phyloP scores from a whole-genome alignment of 768 basidiomycete genomes.

The Russula compacta region DNA sequence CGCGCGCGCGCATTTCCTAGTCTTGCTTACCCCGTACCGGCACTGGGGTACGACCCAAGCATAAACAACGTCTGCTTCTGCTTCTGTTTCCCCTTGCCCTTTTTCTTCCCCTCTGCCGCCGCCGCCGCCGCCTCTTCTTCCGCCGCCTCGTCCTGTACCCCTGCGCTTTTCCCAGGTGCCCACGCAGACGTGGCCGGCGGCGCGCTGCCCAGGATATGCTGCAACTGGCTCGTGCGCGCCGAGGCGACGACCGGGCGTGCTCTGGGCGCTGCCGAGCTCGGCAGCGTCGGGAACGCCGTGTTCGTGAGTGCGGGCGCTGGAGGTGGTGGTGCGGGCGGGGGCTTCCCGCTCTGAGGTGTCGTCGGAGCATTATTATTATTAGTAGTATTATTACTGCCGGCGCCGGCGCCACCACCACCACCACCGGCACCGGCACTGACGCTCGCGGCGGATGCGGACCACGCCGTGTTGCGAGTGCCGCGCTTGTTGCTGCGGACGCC shows the following conservation, averaged over 20 bases:
- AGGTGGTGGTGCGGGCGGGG: conserved; percentile 22
- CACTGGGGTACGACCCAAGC: conserved; percentile 42
- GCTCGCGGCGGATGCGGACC: conserved; percentile 23
- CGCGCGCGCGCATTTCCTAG: background rate
- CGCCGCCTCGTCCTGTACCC: conserved; percentile 11
- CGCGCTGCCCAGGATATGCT: conserved; percentile 53
- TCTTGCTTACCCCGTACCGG: conserved; percentile 1
- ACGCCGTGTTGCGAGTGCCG: conserved; percentile 17
- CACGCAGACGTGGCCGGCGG: conserved; percentile 29
- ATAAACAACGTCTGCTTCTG: conserved; percentile 82
- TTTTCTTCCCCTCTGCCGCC: conserved; percentile 42
- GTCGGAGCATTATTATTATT: background rate
- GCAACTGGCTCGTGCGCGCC: conserved; percentile 56
- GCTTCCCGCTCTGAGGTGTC: background rate
- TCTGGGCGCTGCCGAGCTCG: conserved; percentile 34
- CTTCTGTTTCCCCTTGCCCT: conserved; percentile 76
- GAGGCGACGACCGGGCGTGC: conserved; percentile 36
- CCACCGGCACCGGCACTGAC: conserved; percentile 4
- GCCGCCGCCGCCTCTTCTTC: conserved; percentile 1
- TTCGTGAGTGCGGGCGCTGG: conserved; percentile 40
- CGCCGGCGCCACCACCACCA: conserved; percentile 6
- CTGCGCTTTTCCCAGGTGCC: conserved; percentile 17
- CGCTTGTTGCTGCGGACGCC: conserved; percentile 26
- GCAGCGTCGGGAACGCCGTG: conserved; percentile 63
- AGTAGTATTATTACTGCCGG: conserved; percentile 8